Base-by-base conservation (phyloP, 2,329 filamentous ascomycete genomes). In the Bretziella fagacearum region DNA sequence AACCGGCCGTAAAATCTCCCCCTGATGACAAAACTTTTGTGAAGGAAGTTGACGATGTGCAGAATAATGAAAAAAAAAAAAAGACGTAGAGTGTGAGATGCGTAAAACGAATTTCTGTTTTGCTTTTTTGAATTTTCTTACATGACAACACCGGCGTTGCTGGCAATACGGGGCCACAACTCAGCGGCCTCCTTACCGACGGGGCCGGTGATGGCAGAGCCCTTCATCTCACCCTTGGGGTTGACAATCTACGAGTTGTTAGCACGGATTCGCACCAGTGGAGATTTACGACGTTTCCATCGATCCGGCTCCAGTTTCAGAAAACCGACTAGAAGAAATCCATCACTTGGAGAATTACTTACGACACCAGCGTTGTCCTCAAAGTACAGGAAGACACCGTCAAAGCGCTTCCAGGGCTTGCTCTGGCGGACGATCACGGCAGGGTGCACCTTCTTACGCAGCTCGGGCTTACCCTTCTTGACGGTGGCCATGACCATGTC, bases 151-250 rank as follows among this genome's bases (percentile, higher is more conserved):
- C 91, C 91, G 54, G 89, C 94, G 84, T 98, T 98, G 78, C 80
- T 86, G 69, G 91, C 91, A 71, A 96, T 96, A 95, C 89, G 89
- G 66, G 91, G 91, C 91, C 91, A 98, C 63, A 98, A 78, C 75
- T 98, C 91, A 68, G 91, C 91, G 66, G 91, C 91, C 75, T 98
- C 91, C 82, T 98, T 98, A 69, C 89, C 91, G 65, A 98, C 89
- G 61, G 91, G 91, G 60, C 91, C 91, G 60, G 91, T 98, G 68
- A 98, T 98, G 68, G 91, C 91, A 56, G 86, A 95, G 65, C 91
- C 91, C 83, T 98, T 98, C 91, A 98, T 98, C 76, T 98, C 91
- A 73, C 91, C 91, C 84, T 98, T 98, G 70, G 89, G 86, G 78
- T 98, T 98, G 77, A 98, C 91, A 64, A 98, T 98, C 84, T 91